phyloP scores from a whole-genome alignment of 2,329 filamentous ascomycete species.

The Penicillium italicum region DNA sequence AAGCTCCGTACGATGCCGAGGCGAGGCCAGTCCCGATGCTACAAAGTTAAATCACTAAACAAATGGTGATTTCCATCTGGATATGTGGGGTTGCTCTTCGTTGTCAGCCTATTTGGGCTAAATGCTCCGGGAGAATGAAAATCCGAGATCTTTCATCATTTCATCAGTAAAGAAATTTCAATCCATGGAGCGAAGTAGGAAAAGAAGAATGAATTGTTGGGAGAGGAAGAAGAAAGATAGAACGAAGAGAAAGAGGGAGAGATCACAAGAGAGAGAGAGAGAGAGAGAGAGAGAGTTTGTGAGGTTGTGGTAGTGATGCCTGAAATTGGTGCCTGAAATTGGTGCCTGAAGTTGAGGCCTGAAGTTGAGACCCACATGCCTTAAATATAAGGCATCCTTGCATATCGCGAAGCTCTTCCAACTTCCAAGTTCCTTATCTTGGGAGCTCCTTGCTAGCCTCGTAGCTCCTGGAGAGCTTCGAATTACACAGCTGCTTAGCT shows the following conservation, averaged over 20 bases:
- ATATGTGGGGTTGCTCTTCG: background rate
- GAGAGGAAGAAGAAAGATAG: background rate
- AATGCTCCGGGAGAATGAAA: background rate
- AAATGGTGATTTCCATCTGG: background rate
- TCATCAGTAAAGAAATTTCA: background rate
- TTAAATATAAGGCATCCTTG: background rate
- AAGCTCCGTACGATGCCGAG: conserved; percentile 17
- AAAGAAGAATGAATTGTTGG: background rate
- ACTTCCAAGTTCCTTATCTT: background rate
- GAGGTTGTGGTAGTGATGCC: conserved; percentile 9
- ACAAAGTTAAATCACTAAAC: conserved; percentile 12
- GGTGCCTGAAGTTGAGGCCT: no score
- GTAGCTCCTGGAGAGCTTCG: background rate
- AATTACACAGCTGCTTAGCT: background rate
- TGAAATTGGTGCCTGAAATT: background rate
- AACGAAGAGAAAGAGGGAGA: background rate
- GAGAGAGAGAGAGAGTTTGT: background rate
- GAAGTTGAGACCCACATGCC: background rate
- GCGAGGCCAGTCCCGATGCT: conserved; percentile 9
- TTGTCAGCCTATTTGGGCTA: conserved; percentile 5
- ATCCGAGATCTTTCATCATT: background rate
- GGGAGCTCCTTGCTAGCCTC: background rate
- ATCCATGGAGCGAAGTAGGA: background rate
- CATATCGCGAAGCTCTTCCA: background rate
- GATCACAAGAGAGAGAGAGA: background rate